Evolutionary conservation across 2,329 filamentous ascomycete species (phyloP), one percentile per base, ranked within the genome.

Genomic region (Colletotrichum viniferum): DNA sequence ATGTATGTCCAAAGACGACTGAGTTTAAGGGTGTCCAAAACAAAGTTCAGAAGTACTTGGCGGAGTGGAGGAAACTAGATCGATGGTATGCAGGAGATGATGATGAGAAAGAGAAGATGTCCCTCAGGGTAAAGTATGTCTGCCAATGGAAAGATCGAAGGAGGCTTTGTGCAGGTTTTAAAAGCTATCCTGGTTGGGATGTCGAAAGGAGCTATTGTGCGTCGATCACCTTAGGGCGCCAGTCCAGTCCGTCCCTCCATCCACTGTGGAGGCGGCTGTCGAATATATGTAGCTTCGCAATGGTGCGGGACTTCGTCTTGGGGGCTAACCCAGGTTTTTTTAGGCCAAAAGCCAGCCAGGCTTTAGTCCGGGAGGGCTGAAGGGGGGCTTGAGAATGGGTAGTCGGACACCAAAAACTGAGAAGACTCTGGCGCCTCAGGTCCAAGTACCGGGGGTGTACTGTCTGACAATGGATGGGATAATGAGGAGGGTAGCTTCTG

Each of bases 361-460:
- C 79, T 79, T 82, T 84, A 84, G 83, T 81, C 82, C 77, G 78
- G 82, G 79, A 84, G 82, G 83, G 83, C 83, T 85, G 83, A 85
- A 82, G 76, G 80, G 62, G 79, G 80, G 79, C 77, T 79, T 76
- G 70, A 65, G 43, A 69, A 74, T 69, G 73, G 70, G 65, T 32
- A 69, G 65, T 73, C 30, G 24, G 69, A 76, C 21, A 73, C 73
- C 63, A 69, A 64, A 73, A 65, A 56, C n/a, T n/a, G 56, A 38
- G 73, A 76, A 71, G 73, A 73, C 70, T 63, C 73, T 73, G 65
- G 70, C 69, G 73, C 73, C 69, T 75, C 73, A 74, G 73, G 70
- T 76, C 64, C 69, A 76, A 69, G 70, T 76, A 76, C 70, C 64
- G 73, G 70, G 70, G 58, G 63, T 68, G 56, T 30, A 34, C 63